Conservation (phyloP, 1,139 yeast species). For the Zygosaccharomyces sapae region DNA sequence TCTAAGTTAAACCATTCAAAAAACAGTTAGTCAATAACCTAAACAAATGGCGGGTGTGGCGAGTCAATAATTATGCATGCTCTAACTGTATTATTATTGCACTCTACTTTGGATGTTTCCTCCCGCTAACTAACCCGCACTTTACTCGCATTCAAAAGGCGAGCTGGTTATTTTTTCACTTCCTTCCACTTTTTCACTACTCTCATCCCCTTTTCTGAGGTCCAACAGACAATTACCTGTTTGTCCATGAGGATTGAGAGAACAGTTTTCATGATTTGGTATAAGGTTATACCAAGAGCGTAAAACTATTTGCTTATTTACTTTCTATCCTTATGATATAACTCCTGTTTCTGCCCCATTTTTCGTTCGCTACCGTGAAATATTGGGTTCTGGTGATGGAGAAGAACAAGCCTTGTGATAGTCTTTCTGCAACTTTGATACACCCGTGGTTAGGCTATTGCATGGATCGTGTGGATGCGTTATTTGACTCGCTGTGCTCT, state of each 20-base stretch:
- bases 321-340: slow-evolving; percentile 1
- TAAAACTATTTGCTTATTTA: neutral
- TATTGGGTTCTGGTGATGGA: slow-evolving; percentile 65
- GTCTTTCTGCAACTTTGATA: slow-evolving; percentile 28
- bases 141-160: neutral
- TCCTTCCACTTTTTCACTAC: neutral
- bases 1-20: neutral
- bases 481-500: slow-evolving; percentile 11
- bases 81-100: too few species aligned
- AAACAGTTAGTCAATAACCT: neutral
- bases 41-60: neutral
- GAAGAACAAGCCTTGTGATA: slow-evolving; percentile 53
- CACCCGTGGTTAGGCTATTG: slow-evolving; percentile 21
- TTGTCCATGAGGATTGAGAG: neutral
- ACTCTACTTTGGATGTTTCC: neutral
- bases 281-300: slow-evolving; percentile 6
- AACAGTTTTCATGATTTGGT: slow-evolving; percentile 1
- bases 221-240: neutral
- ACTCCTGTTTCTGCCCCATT: slow-evolving; percentile 75
- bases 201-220: neutral
- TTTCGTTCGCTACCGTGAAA: slow-evolving; percentile 48
- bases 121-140: slow-evolving; percentile 2
- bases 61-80: too few species aligned
- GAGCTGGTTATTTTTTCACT: neutral
- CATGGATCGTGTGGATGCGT: slow-evolving; percentile 30